Percentiles rank a stretch among this genome's conserved stretches.
Conservation (phyloP, 1,139 yeast species). For the Suhomyces wounanorum region DNA sequence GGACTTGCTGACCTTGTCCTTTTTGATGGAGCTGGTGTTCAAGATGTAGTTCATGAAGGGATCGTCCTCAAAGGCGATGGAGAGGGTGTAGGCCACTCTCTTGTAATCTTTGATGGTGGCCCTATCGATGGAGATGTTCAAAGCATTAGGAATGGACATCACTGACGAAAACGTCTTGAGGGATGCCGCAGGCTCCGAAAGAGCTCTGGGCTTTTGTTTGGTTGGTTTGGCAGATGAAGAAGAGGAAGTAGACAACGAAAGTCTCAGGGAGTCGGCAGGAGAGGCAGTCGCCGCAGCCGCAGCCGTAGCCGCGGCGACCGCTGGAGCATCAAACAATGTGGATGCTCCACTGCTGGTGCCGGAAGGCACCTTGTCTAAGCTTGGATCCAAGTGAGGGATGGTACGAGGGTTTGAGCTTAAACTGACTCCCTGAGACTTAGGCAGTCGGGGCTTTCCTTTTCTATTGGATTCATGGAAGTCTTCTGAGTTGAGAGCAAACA, state of each 20-base stretch:
- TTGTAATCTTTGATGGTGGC: constrained; percentile 38
- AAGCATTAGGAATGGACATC: constrained; percentile 23
- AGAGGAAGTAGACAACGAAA: constrained; percentile 7
- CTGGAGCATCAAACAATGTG: background rate
- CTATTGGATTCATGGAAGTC: constrained; percentile 36
- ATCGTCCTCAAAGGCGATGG: constrained; percentile 41
- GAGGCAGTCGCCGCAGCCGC: background rate
- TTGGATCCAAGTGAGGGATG: constrained; percentile 5
- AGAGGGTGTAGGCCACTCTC: constrained; percentile 42
- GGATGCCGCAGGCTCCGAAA: constrained; percentile 10
- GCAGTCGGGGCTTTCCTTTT: constrained; percentile 48
- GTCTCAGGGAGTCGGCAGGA: constrained; percentile 18
- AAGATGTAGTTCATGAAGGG: constrained; percentile 45
- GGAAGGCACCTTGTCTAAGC: constrained; percentile 3
- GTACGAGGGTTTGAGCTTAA: constrained; percentile 12
- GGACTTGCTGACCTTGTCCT: constrained; percentile 19
- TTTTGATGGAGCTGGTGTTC: constrained; percentile 31
- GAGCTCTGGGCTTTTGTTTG: constrained; percentile 7
- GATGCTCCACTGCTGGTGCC: constrained; percentile 7
- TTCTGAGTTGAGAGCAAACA: constrained; percentile 35
- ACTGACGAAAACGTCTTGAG: constrained; percentile 9
- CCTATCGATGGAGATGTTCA: constrained; percentile 33
- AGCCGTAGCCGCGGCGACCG: background rate
- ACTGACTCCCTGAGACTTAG: constrained; percentile 39
- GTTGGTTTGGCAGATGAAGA: constrained; percentile 1